A percentile compares a stretch with the other conserved stretches of the same genome.
phyloP scores from a whole-genome alignment of 768 basidiomycete genomes.

The Suillus americanus region DNA sequence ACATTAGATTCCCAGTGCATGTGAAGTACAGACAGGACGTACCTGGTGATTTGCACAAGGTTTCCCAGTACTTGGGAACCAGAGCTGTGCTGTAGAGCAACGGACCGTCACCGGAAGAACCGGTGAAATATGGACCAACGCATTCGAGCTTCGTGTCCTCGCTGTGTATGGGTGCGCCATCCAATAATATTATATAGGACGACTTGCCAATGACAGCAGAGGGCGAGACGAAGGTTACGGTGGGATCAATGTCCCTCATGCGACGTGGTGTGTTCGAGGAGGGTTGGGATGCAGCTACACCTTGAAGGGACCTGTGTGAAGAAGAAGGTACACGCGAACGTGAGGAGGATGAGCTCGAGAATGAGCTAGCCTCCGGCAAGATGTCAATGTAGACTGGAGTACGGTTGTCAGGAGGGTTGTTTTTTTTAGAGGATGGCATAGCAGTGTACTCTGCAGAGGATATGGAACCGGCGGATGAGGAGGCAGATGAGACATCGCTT shows the following conservation, averaged over 20 bases:
- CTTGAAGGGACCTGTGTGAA: not conserved
- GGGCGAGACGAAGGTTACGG: slow-evolving; percentile 59
- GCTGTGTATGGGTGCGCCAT: slow-evolving; percentile 48
- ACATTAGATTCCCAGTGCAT: slow-evolving; percentile 17
- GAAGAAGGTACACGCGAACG: not conserved
- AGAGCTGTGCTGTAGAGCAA: slow-evolving; percentile 60
- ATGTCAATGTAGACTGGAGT: slow-evolving; percentile 37
- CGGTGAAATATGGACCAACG: slow-evolving; percentile 33
- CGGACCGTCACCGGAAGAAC: slow-evolving; percentile 26
- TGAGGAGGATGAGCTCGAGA: slow-evolving; percentile 2
- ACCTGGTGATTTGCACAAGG: slow-evolving; percentile 57
- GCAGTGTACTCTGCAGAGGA: slow-evolving; percentile 9
- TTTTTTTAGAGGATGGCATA: slow-evolving; percentile 24
- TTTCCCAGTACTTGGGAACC: slow-evolving; percentile 65
- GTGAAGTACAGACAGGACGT: not conserved
- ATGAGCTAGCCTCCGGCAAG: slow-evolving; percentile 19
- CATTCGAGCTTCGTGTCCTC: slow-evolving; percentile 43
- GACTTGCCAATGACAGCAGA: slow-evolving; percentile 50
- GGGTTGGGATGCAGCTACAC: not conserved
- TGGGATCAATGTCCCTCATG: slow-evolving; percentile 61
- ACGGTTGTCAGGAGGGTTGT: slow-evolving; percentile 23
- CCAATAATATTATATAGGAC: slow-evolving; percentile 52
- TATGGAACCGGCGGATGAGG: slow-evolving; percentile 19
- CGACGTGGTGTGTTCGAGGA: slow-evolving; percentile 43
- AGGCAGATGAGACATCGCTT: slow-evolving; percentile 19